Evolutionary conservation across 163 green algal species (phyloP).

Genomic region (Volvox carteri): DNA sequence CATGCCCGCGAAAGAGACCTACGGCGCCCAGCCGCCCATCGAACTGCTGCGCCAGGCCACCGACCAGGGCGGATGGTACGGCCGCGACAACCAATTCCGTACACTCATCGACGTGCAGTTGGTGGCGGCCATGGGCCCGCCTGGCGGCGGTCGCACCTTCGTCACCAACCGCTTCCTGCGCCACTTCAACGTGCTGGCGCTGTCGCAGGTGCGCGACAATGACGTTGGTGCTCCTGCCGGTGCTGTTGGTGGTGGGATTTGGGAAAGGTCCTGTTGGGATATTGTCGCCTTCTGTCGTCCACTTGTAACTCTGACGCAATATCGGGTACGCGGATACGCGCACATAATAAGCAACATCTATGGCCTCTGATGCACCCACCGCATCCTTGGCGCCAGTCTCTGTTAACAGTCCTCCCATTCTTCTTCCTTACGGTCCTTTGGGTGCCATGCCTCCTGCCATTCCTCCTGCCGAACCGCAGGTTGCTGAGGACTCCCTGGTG

Average conservation of each 20-base stretch:
- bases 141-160: constrained; percentile 82
- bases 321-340: no score
- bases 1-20: constrained; percentile 88
- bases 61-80: constrained; percentile 83
- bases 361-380: no score
- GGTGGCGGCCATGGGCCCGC: constrained; percentile 85
- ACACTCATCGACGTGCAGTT: constrained; percentile 83
- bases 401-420: no score
- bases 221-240: no score
- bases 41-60: constrained; percentile 86
- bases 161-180: constrained; percentile 82
- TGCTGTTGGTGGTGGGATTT: no score
- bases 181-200: constrained; percentile 84
- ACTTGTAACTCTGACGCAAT: no score
- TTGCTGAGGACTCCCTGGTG: constrained; percentile 74
- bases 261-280: no score
- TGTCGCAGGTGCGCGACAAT: constrained; percentile 75
- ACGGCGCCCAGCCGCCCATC: constrained; percentile 87
- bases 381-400: no score
- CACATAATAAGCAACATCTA: no score
- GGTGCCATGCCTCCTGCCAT: no score
- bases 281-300: no score
- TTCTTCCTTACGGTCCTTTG: no score
- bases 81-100: constrained; percentile 82
- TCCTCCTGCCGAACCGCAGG: constrained; percentile 15